Base-by-base conservation (phyloP, 768 basidiomycete genomes). In the Kwoniella shandongensis region DNA sequence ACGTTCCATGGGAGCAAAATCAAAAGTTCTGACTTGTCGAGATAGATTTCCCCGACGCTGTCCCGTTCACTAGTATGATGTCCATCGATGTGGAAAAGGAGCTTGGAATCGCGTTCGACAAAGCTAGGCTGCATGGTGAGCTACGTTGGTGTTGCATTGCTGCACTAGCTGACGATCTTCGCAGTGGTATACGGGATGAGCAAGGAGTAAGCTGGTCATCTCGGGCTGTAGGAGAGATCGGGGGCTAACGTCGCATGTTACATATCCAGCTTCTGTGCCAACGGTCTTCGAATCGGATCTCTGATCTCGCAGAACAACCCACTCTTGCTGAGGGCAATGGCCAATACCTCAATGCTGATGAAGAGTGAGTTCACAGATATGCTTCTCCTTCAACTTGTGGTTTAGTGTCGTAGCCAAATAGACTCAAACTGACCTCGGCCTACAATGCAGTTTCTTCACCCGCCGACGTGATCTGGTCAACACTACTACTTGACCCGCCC, bases 231-330 rank as follows among this genome's bases (percentile, higher is more conserved):
- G 15, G 13, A 6, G 32, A 13, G 13, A 32, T 48, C n/a, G n/a
- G n/a, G 1, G 18, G 39, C 38, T 25, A 11, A 3, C 38, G 2
- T 5, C 32, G 7, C 13, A 6, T 17, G 27, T 8, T 41, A 13
- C 38, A 6, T 39, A n/a, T 32, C 20, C 48, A 70, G 68, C 48
- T 70, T 70, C 60, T 70, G 68, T 46, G 53, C 62, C 26, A 65
- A 65, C 51, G 63, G 63, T 29, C 52, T 67, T 27, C 62, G 74
- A n/a, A 51, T 75, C 36, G 74, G 74, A 29, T 63, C 70, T 0
- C 57, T 75, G 35, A 57, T 75, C 46, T 70, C 69, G 23, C 74
- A 73, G 41, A 50, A 72, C 46, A 73, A 75, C 58, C 74, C 74
- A 0, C 57, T 70, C 5, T 50, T 72, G 3, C 51, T 76, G n/a